Evolutionary conservation across 768 basidiomycete species (phyloP).

Genomic region (Tubosaeta sp.): DNA sequence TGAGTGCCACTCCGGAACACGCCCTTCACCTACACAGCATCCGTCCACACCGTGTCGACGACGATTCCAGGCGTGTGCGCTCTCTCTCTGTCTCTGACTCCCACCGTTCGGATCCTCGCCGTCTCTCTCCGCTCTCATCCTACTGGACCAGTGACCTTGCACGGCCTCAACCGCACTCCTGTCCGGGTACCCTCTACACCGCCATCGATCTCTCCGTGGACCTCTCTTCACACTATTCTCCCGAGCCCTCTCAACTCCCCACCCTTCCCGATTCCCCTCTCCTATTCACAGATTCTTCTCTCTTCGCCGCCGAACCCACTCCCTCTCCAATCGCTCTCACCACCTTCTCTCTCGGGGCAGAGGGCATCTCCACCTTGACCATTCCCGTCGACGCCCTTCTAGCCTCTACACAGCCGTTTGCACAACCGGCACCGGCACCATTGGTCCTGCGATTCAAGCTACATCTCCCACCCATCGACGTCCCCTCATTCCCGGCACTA

Average conservation of each 20-base stretch:
- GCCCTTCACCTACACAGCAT: conserved; percentile 19
- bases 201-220: conserved; percentile 17
- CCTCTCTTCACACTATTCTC: conserved; percentile 19
- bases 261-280: conserved; percentile 29
- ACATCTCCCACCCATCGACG: conserved; percentile 50
- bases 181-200: conserved; percentile 24
- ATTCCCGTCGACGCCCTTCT: conserved; percentile 55
- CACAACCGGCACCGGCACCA: conserved; percentile 34
- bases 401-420: conserved; percentile 35
- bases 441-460: conserved; percentile 55
- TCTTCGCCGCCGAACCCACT: conserved; percentile 29
- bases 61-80: conserved; percentile 28
- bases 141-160: conserved; percentile 25
- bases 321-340: conserved; percentile 34
- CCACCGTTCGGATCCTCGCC: conserved; percentile 28
- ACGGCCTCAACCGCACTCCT: conserved; percentile 24
- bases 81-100: conserved; percentile 28
- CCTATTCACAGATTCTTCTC: conserved; percentile 21
- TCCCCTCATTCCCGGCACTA: conserved; percentile 49
- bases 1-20: conserved; percentile 27
- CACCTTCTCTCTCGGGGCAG: conserved; percentile 51
- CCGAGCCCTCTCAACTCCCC: conserved; percentile 18
- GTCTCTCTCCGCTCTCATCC: conserved; percentile 30
- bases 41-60: conserved; percentile 23
- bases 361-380: conserved; percentile 62